Conservation (phyloP, 306 rosid genomes). For the Betula pendula region DNA sequence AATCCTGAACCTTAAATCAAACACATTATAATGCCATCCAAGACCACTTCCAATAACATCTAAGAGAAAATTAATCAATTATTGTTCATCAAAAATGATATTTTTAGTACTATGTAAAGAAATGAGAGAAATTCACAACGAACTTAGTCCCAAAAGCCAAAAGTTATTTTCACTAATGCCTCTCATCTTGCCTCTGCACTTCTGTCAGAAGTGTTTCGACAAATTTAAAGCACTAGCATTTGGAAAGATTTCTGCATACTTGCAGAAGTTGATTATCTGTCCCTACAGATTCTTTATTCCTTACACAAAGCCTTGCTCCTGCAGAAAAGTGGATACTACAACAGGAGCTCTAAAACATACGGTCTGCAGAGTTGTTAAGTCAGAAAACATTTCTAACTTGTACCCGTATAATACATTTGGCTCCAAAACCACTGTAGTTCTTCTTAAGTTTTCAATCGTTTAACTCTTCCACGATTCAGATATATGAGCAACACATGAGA, state of each 20-base stretch:
- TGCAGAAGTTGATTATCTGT: constrained; percentile 1
- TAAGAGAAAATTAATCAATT: neutral
- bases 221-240: neutral
- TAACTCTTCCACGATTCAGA: too few species aligned
- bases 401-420: neutral
- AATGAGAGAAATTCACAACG: neutral
- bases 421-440: neutral
- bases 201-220: neutral
- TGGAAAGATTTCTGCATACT: neutral
- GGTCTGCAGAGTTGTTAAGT: neutral
- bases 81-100: too few species aligned
- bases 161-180: neutral
- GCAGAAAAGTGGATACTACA: neutral
- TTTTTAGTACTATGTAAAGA: too few species aligned
- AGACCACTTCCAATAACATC: too few species aligned
- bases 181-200: neutral
- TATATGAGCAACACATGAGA: too few species aligned
- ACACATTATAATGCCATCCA: neutral
- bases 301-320: too few species aligned
- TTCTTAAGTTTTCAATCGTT: too few species aligned
- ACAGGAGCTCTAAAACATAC: too few species aligned
- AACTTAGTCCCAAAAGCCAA: too few species aligned
- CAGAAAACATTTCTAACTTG: neutral
- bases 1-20: constrained; percentile 1
- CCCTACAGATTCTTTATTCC: neutral